phyloP scores from a whole-genome alignment of 805 yeast genomes.

The Pichia eremophila region DNA sequence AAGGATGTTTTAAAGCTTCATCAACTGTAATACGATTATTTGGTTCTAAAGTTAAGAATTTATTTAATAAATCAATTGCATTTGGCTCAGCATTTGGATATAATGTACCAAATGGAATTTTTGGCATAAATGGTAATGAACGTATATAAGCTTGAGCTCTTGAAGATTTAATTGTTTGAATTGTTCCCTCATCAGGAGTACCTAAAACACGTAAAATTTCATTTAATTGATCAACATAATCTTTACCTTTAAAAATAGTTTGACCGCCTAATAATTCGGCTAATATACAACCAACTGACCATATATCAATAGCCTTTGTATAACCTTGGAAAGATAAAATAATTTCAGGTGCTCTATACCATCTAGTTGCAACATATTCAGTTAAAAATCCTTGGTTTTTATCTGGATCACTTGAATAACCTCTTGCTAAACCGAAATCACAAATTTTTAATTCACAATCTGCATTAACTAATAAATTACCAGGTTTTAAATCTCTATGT shows the following conservation, averaged over 20 bases:
- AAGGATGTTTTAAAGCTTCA: slow-evolving; percentile 84
- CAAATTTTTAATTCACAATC: slow-evolving; percentile 95
- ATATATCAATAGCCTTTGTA: slow-evolving; percentile 92
- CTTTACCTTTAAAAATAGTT: slow-evolving; percentile 91
- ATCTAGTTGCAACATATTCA: slow-evolving; percentile 95
- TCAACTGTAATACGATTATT: slow-evolving; percentile 74
- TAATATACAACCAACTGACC: slow-evolving; percentile 96
- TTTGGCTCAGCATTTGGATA: slow-evolving; percentile 83
- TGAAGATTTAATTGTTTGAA: slow-evolving; percentile 65
- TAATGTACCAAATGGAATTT: slow-evolving; percentile 57
- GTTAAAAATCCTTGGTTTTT: slow-evolving; percentile 91
- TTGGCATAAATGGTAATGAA: slow-evolving; percentile 74
- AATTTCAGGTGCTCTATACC: slow-evolving; percentile 98
- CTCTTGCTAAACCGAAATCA: slow-evolving; percentile 94
- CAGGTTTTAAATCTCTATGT: slow-evolving; percentile 93
- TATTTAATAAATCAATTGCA: slow-evolving; percentile 72
- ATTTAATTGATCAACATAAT: slow-evolving; percentile 89
- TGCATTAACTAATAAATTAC: slow-evolving; percentile 85
- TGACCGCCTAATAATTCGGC: slow-evolving; percentile 89
- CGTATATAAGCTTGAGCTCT: slow-evolving; percentile 90
- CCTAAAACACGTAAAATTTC: slow-evolving; percentile 82
- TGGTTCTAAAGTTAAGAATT: slow-evolving; percentile 84
- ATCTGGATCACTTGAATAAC: slow-evolving; percentile 72
- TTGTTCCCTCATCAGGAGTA: slow-evolving; percentile 74
- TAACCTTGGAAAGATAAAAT: slow-evolving; percentile 91